These are phyloP conservation scores for Colletotrichum siamense DNA, from an alignment of 2,329 filamentous ascomycete genomes.

Conservation along the genomic window DNA sequence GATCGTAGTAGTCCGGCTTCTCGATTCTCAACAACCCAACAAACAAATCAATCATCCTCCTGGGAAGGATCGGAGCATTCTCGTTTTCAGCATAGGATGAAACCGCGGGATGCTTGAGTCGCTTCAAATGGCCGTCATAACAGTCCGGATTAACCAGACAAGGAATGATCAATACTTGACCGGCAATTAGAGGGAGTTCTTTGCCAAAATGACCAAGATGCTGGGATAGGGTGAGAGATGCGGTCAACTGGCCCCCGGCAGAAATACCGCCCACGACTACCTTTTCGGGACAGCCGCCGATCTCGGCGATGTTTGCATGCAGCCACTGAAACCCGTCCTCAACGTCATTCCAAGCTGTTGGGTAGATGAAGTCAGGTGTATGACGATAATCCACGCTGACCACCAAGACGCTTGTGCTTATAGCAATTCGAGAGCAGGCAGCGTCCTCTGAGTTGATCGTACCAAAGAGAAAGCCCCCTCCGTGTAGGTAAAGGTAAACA, in stretches of 20 bases:
- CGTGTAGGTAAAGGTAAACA: conserved; percentile 58
- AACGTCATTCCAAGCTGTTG: conserved; percentile 56
- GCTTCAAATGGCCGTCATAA: conserved; percentile 34
- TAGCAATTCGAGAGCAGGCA: conserved; percentile 41
- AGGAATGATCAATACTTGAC: conserved; percentile 58
- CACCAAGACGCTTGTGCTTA: conserved; percentile 45
- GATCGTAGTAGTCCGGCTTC: conserved; percentile 32
- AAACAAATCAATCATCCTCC: conserved; percentile 38
- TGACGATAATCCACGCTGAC: conserved; percentile 65
- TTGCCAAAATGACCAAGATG: conserved; percentile 29
- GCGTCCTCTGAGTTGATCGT: conserved; percentile 58
- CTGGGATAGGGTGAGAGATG: conserved; percentile 44
- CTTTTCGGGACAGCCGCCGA: conserved; percentile 42
- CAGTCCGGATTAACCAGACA: conserved; percentile 39
- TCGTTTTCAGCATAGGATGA: conserved; percentile 52
- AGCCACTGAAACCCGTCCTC: conserved; percentile 63
- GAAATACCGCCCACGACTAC: conserved; percentile 55
- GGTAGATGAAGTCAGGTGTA: conserved; percentile 58
- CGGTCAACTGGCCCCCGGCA: conserved; percentile 49
- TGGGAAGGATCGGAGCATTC: conserved; percentile 54
- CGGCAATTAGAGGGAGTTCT: conserved; percentile 40
- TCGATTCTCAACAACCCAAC: conserved; percentile 31
- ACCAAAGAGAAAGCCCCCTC: conserved; percentile 63
- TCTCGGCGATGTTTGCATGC: conserved; percentile 42
- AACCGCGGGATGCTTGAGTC: conserved; percentile 39